Evolutionary conservation across 306 rosid species (phyloP).

Genomic region (Quercus bicolor): DNA sequence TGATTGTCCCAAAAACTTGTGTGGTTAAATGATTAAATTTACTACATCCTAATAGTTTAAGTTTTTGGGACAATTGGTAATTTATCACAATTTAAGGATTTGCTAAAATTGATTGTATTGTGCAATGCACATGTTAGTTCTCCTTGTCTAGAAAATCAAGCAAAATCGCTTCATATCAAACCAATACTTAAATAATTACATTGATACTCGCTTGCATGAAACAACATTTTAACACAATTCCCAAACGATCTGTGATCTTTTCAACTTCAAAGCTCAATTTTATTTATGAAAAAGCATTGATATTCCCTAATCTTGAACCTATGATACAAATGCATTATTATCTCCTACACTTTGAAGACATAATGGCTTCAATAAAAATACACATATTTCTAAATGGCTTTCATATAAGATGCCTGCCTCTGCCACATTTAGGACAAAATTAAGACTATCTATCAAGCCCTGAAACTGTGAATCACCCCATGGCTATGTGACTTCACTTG

Average conservation of each 20-base stretch:
- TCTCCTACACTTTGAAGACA: not conserved
- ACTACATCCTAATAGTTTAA: no score
- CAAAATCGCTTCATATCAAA: not conserved
- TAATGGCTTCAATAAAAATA: not conserved
- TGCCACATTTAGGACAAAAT: not conserved
- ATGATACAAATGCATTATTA: not conserved
- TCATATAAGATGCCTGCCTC: not conserved
- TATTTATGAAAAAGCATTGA: no score
- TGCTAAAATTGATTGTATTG: no score
- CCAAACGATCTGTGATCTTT: no score
- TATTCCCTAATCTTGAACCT: not conserved
- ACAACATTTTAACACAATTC: not conserved
- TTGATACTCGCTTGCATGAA: not conserved
- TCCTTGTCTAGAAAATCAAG: no score
- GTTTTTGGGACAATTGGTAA: no score
- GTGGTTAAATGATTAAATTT: no score
- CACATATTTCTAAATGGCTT: not conserved
- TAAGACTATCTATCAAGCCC: not conserved
- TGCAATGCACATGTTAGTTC: no score
- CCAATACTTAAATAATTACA: not conserved
- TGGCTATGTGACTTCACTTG: constrained; percentile 17
- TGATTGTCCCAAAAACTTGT: no score
- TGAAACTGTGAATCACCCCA: not conserved
- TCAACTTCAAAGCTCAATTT: no score
- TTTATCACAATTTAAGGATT: no score